Base-by-base conservation (phyloP, 257 asterid species). In the Nyctanthes arbortristis region DNA sequence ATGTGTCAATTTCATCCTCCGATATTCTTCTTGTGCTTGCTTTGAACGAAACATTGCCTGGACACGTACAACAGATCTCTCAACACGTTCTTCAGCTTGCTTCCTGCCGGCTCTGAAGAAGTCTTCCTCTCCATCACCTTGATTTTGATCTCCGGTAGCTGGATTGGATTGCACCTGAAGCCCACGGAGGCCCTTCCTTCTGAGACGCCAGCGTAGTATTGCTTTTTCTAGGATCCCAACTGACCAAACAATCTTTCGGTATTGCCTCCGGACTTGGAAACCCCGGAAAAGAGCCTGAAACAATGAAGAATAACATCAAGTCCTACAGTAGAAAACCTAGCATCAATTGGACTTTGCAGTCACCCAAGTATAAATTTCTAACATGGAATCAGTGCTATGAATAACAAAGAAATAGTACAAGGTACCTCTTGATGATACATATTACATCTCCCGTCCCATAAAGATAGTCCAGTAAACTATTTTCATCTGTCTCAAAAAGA, bases 81-180 rank as follows among this genome's bases (percentile, higher is more conserved):
- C 97, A 1, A 91, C 93, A 36, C 99, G 99, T 72, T 89, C 97
- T 81, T 91, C 99, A 0, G 99, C 99, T 81, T 88, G 97, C 75
- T 89, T 86, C 84, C 99, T 81, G 84, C 99, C 85, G 67, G 92
- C 97, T 70, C 52, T 68, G 86, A 89, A 94, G 87, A 94, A 94
- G 68, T 81, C 95, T 79, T 94, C 99, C 74, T 91, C 97, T 43
- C 22, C 84, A 20, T 72, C 84, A 71, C 74, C 92, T 79, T 79
- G 81, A 69, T 79, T 79, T 6, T 82, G 76, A 45, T 83, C 85
- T 3, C 63, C 27, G 34, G 54, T 28, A 22, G 61, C 55, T 73
- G 63, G 75, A 59, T 62, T 75, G 7, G 84, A 73, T n/a, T 80
- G 77, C 67, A 84, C 87, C 72, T 94, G 90, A 79, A 89, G 86